phyloP scores from a whole-genome alignment of 768 basidiomycete genomes.

The Melanogaster broomeanus region DNA sequence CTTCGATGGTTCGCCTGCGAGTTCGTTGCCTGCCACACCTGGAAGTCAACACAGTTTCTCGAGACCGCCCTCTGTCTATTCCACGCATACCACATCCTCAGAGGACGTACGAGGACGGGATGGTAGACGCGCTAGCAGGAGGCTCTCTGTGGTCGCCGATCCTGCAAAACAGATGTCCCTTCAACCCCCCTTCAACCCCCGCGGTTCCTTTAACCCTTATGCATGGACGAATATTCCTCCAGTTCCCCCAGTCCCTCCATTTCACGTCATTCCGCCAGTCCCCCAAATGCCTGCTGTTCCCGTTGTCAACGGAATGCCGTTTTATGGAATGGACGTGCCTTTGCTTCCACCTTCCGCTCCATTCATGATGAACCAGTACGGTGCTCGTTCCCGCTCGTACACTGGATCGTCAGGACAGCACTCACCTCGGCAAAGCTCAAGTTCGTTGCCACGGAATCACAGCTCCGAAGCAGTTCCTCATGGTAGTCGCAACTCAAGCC shows the following conservation, averaged over 20 bases:
- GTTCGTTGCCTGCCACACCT: conserved; percentile 45
- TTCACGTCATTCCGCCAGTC: no score
- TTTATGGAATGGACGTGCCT: conserved; percentile 61
- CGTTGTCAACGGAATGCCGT: conserved; percentile 38
- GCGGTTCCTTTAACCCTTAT: conserved; percentile 28
- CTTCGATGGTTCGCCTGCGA: conserved; percentile 50
- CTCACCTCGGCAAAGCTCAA: conserved; percentile 23
- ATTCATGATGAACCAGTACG: conserved; percentile 68
- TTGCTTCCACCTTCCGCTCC: conserved; percentile 73
- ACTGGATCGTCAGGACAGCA: conserved; percentile 34
- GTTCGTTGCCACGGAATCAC: conserved; percentile 21
- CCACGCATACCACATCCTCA: conserved; percentile 54
- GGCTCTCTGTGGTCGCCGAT: conserved; percentile 42
- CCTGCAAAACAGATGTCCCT: conserved; percentile 30
- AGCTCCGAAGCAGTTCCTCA: conserved; percentile 25
- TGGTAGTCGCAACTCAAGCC: conserved; percentile 18
- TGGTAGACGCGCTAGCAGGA: conserved; percentile 38
- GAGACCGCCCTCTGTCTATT: conserved; percentile 58
- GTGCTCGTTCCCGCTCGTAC: conserved; percentile 40
- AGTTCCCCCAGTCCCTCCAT: conserved; percentile 34
- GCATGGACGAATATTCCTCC: conserved; percentile 21
- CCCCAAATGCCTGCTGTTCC: conserved; percentile 37
- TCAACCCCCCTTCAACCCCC: conserved; percentile 28
- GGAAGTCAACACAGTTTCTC: conserved; percentile 41
- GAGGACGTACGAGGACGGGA: conserved; percentile 52